phyloP scores from a whole-genome alignment of 2,329 filamentous ascomycete species.

The Lecanosticta acicola region DNA sequence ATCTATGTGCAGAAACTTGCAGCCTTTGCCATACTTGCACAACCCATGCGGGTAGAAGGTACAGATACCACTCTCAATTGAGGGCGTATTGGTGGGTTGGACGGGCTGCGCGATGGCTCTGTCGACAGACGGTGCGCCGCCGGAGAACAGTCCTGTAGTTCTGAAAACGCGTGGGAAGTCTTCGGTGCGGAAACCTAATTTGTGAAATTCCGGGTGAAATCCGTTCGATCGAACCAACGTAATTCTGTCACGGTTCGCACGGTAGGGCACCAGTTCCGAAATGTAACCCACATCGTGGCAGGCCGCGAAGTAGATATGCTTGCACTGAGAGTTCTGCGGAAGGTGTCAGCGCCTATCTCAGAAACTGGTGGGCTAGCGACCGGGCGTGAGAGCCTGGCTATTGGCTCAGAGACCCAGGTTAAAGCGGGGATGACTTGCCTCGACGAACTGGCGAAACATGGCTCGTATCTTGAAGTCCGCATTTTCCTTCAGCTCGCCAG shows the following conservation, averaged over 20 bases:
- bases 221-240: conserved; percentile 51
- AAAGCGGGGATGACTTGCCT: no score
- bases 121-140: not conserved
- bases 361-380: no score
- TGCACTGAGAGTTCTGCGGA: conserved; percentile 57
- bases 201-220: conserved; percentile 50
- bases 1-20: conserved; percentile 24
- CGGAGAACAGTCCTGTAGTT: not conserved
- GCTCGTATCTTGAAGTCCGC: conserved; percentile 57
- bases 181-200: conserved; percentile 47
- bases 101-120: not conserved
- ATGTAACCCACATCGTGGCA: conserved; percentile 58
- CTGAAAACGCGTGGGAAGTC: conserved; percentile 52
- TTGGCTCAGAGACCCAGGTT: no score
- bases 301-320: conserved; percentile 59
- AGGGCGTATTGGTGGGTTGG: not conserved
- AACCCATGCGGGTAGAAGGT: conserved; percentile 25
- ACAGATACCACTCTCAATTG: conserved; percentile 12
- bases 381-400: no score
- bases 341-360: no score
- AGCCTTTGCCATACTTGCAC: conserved; percentile 29
- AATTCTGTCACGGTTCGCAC: conserved; percentile 44
- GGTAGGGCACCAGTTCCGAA: conserved; percentile 51
- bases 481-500: conserved; percentile 55
- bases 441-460: conserved; percentile 46